A percentile compares a stretch with the other conserved stretches of the same genome.
These are phyloP conservation scores for Amanita thiersii DNA, from an alignment of 768 basidiomycete genomes.

Conservation along the genomic window DNA sequence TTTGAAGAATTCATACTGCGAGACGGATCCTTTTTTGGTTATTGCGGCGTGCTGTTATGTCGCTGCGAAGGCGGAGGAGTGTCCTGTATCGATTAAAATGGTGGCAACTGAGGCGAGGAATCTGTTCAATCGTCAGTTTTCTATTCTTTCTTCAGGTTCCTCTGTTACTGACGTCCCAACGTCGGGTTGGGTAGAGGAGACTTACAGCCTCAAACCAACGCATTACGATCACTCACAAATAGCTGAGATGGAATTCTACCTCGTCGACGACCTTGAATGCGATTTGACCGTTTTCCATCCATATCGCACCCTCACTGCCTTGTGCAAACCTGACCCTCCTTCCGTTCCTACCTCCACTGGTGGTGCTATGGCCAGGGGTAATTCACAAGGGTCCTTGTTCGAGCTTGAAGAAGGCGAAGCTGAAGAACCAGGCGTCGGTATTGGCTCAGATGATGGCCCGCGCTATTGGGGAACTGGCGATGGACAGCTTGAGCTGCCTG, in stretches of 20 bases:
- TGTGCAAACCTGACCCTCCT: conserved; percentile 55
- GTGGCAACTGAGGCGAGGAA: conserved; percentile 77
- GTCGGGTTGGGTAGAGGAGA: conserved; percentile 48
- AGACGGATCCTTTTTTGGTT: conserved; percentile 92
- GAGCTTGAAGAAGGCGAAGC: conserved; percentile 45
- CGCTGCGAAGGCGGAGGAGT: conserved; percentile 96
- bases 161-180: background rate
- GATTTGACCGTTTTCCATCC: conserved; percentile 93
- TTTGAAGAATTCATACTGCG: conserved; percentile 89
- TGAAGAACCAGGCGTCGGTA: conserved; percentile 43
- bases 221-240: conserved; percentile 84
- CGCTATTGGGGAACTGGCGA: conserved; percentile 79
- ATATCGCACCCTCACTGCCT: conserved; percentile 77
- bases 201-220: conserved; percentile 72
- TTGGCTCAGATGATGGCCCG: conserved; percentile 42
- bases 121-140: conserved; percentile 60
- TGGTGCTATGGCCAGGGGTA: background rate
- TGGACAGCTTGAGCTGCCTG: conserved; percentile 69
- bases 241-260: conserved; percentile 99
- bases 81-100: conserved; percentile 89
- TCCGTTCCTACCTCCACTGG: conserved; percentile 14
- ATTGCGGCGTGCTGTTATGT: conserved; percentile 92
- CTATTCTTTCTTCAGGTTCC: background rate
- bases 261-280: conserved; percentile 94
- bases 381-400: conserved; percentile 18